phyloP scores from a whole-genome alignment of 2,329 filamentous ascomycete genomes.

The Fusarium annulatum region DNA sequence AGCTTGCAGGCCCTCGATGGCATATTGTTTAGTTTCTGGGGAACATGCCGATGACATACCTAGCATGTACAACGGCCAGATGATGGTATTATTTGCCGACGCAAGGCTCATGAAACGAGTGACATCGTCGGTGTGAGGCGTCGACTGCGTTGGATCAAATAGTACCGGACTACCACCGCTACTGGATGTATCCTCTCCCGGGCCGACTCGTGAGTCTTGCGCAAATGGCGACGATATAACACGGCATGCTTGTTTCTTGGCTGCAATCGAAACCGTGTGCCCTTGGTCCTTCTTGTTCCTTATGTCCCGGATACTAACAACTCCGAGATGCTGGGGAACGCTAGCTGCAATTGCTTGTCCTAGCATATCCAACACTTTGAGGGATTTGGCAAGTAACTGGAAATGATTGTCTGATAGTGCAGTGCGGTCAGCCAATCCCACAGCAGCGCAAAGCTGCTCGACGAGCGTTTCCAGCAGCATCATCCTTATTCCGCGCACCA shows the following conservation, averaged over 20 bases:
- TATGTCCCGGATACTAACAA: constrained; percentile 56
- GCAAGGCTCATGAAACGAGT: constrained; percentile 61
- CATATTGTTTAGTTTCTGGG: constrained; percentile 55
- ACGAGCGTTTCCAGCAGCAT: constrained; percentile 61
- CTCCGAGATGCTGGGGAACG: constrained; percentile 61
- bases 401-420: constrained; percentile 48
- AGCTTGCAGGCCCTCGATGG: constrained; percentile 57
- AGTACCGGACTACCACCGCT: constrained; percentile 49
- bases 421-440: constrained; percentile 31
- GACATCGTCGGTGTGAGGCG: constrained; percentile 50
- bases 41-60: constrained; percentile 60
- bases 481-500: constrained; percentile 58
- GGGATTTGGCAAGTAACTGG: constrained; percentile 51
- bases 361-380: constrained; percentile 53
- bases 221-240: constrained; percentile 44
- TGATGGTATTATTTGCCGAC: constrained; percentile 59
- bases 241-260: constrained; percentile 45
- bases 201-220: constrained; percentile 38
- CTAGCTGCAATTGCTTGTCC: constrained; percentile 58
- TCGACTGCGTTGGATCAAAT: constrained; percentile 54
- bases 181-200: constrained; percentile 9
- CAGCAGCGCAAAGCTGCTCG: constrained; percentile 51
- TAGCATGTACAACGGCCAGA: constrained; percentile 63
- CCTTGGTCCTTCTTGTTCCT: constrained; percentile 36
- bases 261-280: constrained; percentile 43